Evolutionary conservation across 2,329 filamentous ascomycete species (phyloP).

Genomic region (Xylaria polymorpha): DNA sequence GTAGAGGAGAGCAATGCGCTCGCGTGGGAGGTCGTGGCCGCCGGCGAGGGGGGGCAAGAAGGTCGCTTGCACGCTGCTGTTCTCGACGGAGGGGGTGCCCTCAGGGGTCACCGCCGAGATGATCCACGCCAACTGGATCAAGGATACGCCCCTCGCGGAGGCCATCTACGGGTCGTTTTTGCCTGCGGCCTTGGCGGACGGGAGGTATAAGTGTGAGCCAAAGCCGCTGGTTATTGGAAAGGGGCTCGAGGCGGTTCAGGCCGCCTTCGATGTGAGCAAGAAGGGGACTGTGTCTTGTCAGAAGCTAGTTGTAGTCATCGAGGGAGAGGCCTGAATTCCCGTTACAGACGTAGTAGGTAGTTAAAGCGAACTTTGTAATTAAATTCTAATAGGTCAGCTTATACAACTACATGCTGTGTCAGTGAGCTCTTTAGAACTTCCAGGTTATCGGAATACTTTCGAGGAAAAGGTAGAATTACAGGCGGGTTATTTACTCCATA

Average conservation of each 20-base stretch:
- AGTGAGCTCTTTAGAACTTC: neutral
- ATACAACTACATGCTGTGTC: neutral
- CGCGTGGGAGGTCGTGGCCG: conserved; percentile 41
- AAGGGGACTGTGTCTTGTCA: conserved; percentile 51
- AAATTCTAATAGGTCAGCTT: neutral
- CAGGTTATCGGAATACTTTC: no score
- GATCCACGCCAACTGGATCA: conserved; percentile 40
- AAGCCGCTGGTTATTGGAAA: conserved; percentile 46
- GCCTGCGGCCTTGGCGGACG: conserved; percentile 44
- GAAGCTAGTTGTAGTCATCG: conserved; percentile 52
- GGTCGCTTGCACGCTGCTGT: conserved; percentile 40
- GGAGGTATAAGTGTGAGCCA: conserved; percentile 44
- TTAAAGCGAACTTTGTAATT: neutral
- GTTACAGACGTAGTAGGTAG: neutral
- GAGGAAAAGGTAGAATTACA: no score
- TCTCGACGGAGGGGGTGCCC: conserved; percentile 18
- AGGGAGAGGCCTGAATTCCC: neutral
- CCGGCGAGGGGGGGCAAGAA: conserved; percentile 37
- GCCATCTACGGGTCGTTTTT: conserved; percentile 45
- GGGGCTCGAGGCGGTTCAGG: conserved; percentile 49
- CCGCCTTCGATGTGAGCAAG: conserved; percentile 43
- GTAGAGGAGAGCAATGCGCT: conserved; percentile 30
- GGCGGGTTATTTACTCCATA: no score
- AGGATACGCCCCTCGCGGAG: conserved; percentile 43
- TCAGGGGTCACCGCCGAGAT: conserved; percentile 39